These are phyloP conservation scores for Pythium dissimile DNA, from an alignment of 352 stramenopile genomes.

Conservation along the genomic window DNA sequence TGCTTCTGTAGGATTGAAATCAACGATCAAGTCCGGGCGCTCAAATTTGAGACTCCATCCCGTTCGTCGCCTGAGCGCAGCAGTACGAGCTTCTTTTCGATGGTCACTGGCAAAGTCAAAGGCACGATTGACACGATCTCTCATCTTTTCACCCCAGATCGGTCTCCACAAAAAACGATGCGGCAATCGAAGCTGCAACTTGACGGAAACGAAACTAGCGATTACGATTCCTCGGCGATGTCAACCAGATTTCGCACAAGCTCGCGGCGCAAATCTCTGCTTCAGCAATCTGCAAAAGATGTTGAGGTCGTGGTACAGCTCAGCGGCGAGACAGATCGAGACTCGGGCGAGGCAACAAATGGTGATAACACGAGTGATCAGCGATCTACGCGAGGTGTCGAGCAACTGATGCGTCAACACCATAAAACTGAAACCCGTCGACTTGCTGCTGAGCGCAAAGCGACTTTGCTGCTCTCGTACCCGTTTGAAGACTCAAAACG, in stretches of 20 bases:
- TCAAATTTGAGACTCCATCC: background rate
- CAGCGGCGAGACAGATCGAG: conserved; percentile 5
- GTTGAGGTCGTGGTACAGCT: conserved; percentile 22
- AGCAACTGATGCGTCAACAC: conserved; percentile 3
- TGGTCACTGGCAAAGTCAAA: conserved; percentile 23
- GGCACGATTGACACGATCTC: conserved; percentile 27
- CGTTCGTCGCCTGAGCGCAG: background rate
- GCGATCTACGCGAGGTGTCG: conserved; percentile 11
- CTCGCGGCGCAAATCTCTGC: conserved; percentile 14
- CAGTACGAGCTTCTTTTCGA: conserved; percentile 24
- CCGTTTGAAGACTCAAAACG: conserved; percentile 53
- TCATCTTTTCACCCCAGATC: conserved; percentile 23
- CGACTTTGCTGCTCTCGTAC: conserved; percentile 46
- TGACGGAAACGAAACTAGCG: conserved; percentile 6
- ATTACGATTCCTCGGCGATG: conserved; percentile 12
- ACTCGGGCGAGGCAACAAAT: background rate
- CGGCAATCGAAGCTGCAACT: conserved; percentile 16
- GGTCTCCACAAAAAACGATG: conserved; percentile 9
- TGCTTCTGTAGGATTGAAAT: conserved; percentile 1
- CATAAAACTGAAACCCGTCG: conserved; percentile 17
- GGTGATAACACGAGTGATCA: conserved; percentile 1
- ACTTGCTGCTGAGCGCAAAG: conserved; percentile 9
- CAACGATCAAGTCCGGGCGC: background rate
- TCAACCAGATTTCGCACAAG: conserved; percentile 20
- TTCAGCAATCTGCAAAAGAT: conserved; percentile 14